A percentile compares a stretch with the other conserved stretches of the same genome.
Conservation (phyloP, 768 basidiomycete species). For the Rhizopogon roseolus region DNA sequence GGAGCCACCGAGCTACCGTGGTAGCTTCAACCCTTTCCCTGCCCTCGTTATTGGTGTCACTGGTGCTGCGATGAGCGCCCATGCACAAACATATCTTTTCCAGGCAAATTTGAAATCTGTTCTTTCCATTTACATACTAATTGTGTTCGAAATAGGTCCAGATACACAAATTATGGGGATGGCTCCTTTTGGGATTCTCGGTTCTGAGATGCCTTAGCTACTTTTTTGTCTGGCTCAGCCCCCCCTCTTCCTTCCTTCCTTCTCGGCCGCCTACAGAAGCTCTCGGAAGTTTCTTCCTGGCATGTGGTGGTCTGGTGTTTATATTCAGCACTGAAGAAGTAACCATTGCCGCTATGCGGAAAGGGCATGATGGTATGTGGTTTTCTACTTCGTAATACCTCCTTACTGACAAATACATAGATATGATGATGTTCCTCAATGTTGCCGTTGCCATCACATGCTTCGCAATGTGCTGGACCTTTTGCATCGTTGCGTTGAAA, state of each 20-base stretch:
- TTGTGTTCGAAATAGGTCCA: constrained; percentile 50
- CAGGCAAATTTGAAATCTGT: constrained; percentile 39
- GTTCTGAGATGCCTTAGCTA: constrained; percentile 85
- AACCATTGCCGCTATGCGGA: constrained; percentile 86
- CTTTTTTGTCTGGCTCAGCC: constrained; percentile 88
- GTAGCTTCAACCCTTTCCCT: constrained; percentile 88
- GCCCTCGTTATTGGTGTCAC: constrained; percentile 93
- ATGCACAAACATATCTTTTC: constrained; percentile 88
- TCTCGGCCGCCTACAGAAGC: constrained; percentile 93
- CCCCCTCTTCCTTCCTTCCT: constrained; percentile 80
- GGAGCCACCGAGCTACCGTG: constrained; percentile 70
- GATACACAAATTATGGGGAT: constrained; percentile 90
- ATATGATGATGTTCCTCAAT: constrained; percentile 88
- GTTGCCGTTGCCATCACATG: constrained; percentile 83
- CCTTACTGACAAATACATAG: constrained; percentile 29
- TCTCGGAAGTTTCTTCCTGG: constrained; percentile 79
- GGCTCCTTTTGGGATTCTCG: constrained; percentile 73
- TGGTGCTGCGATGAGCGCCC: constrained; percentile 90
- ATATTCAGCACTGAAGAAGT: constrained; percentile 89
- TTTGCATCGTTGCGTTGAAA: constrained; percentile 72
- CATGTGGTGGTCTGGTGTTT: constrained; percentile 86
- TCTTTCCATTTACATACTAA: background rate
- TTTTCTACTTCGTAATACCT: background rate
- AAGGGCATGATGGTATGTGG: constrained; percentile 71
- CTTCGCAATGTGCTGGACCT: constrained; percentile 80